Evolutionary conservation across 2,329 filamentous ascomycete species (phyloP).

Genomic region (Geosmithia putterillii): DNA sequence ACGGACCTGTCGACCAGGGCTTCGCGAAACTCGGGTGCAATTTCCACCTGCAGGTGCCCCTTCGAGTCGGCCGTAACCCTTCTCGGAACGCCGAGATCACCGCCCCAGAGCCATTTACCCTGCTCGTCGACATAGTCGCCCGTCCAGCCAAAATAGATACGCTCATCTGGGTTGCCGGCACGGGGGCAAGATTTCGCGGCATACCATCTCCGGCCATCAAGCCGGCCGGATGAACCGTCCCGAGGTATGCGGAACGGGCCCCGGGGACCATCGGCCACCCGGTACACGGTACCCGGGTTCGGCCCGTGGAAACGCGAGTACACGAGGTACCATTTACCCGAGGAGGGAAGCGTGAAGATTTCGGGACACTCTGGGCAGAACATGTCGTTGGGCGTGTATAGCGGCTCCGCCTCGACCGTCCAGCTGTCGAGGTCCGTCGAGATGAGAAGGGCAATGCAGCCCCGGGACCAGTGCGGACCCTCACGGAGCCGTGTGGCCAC

Average conservation of each 20-base stretch:
- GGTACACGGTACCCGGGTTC: constrained; percentile 20
- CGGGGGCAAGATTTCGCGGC: constrained; percentile 21
- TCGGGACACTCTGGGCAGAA: constrained; percentile 24
- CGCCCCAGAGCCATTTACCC: constrained; percentile 23
- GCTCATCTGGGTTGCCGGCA: constrained; percentile 12
- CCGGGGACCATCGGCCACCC: constrained; percentile 17
- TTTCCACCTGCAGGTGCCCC: constrained; percentile 12
- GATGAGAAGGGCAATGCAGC: constrained; percentile 21
- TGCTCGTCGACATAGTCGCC: constrained; percentile 18
- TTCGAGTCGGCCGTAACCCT: constrained; percentile 14
- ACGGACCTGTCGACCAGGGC: neutral
- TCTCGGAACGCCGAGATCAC: constrained; percentile 18
- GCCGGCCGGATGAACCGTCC: constrained; percentile 17
- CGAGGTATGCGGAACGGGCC: constrained; percentile 21
- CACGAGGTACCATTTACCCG: constrained; percentile 21
- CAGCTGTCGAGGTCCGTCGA: constrained; percentile 17
- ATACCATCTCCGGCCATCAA: constrained; percentile 22
- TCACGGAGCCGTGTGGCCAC: constrained; percentile 17
- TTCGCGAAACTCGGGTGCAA: constrained; percentile 8
- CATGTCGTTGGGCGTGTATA: constrained; percentile 19
- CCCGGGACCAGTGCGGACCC: constrained; percentile 20
- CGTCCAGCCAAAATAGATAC: constrained; percentile 21
- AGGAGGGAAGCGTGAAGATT: constrained; percentile 16
- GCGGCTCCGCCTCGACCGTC: constrained; percentile 15
- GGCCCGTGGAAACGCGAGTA: constrained; percentile 20